Base-by-base conservation (phyloP, 2,329 filamentous ascomycete species). In the Penicillium sp. region DNA sequence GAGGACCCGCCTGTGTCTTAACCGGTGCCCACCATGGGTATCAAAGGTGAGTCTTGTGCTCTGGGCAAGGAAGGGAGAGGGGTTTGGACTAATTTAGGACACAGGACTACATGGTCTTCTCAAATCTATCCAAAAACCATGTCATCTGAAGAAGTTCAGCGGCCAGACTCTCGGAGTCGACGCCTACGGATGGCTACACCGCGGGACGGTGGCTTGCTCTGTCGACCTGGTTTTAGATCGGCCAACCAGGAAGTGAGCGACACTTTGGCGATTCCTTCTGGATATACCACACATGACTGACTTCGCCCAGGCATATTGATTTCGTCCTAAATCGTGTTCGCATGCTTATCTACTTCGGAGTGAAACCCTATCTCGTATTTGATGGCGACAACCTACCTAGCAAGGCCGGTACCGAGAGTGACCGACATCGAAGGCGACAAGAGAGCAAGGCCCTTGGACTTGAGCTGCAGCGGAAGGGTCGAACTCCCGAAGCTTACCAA, bases 121-220 rank as follows among this genome's bases (percentile, higher is more conserved):
- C 57, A 97, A 97, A 76, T 97, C 94, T 42, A 97, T 99, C 51
- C 94, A 99, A 56, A 92, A 90, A 69, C 89, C 90, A 69, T 89
- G 86, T 47, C 89, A 91, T 64, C 81, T 99, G 56, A 95, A 92
- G 71, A 92, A 92, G 68, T 97, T 90, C 73, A 79, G 84, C 11
- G 94, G 93, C 48, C 87, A 96, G 75, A 96, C 89, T 1, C 83
- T 99, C 43, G 95, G 90, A n/a, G 87, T 99, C 31, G 94, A 99
- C 74, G 93, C 90, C 53, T 99, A 99, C 81, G 94, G 93, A 71
- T 99, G 95, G 94, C 86, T 99, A 51, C 94, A 99, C 75, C 88
- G 94, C 63, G 95, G 92, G 50, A 92, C 92, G 43, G 87, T 95
- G 61, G 85, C 90, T 46, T 97, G 93, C 78, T 91, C 93, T 59